Conservation (phyloP, 176 grass and related monocot species). For the Coix lacrymajobi region DNA sequence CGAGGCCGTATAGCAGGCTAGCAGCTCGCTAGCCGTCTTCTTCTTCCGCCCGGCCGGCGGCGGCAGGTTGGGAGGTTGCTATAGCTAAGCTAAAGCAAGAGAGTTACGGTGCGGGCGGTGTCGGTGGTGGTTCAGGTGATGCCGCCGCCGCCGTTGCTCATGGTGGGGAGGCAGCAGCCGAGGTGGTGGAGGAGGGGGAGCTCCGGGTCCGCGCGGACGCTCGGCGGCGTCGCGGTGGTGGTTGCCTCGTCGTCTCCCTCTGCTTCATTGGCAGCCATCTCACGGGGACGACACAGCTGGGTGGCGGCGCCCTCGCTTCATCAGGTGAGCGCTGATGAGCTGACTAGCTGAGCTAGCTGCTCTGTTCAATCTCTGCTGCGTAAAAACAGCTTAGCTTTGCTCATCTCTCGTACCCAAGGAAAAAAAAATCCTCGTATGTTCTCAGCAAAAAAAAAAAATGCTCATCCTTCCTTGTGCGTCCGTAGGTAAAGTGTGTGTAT, state of each 20-base stretch:
- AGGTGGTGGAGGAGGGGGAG: background rate
- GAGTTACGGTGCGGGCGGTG: background rate
- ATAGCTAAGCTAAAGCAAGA: background rate
- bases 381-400: background rate
- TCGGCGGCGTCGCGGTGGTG: background rate
- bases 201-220: background rate
- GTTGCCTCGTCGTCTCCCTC: slow-evolving; percentile 12
- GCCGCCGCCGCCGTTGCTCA: slow-evolving; percentile 6
- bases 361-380: background rate
- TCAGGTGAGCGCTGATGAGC: slow-evolving; percentile 14
- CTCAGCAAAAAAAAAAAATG: accelerated
- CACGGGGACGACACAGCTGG: background rate
- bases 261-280: background rate
- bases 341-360: background rate
- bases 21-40: background rate
- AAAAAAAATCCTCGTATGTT: background rate
- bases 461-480: background rate
- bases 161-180: background rate
- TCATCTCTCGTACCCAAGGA: background rate
- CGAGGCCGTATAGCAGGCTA: too few relatives aligned
- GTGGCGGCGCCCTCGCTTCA: background rate
- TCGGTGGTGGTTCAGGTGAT: background rate
- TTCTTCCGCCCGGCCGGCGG: background rate
- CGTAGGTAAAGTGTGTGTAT: background rate
- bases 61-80: background rate